Conservation (phyloP, 2,329 filamentous ascomycete species). For the Elsinoe fawcettii region DNA sequence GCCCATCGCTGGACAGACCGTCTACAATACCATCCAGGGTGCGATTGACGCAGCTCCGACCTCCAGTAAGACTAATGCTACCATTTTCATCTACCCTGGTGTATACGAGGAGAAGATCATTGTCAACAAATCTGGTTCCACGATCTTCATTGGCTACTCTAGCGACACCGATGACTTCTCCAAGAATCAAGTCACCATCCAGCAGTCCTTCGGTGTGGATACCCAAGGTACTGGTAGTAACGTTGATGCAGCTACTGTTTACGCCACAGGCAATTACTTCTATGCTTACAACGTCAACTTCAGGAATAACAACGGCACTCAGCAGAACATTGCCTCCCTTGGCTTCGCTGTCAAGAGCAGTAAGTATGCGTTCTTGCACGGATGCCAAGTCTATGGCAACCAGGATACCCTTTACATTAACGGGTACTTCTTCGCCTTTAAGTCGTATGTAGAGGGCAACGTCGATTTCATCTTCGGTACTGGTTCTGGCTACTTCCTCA, state of each 20-base stretch:
- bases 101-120: constrained; percentile 35
- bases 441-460: constrained; percentile 35
- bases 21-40: constrained; percentile 32
- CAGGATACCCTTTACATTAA: constrained; percentile 34
- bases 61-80: constrained; percentile 32
- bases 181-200: constrained; percentile 32
- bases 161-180: constrained; percentile 31
- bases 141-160: constrained; percentile 36
- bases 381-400: constrained; percentile 33
- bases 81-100: constrained; percentile 37
- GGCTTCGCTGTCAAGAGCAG: constrained; percentile 37
- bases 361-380: constrained; percentile 34
- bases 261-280: constrained; percentile 35
- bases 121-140: constrained; percentile 33
- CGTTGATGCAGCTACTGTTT: constrained; percentile 35
- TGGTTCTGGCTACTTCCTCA: constrained; percentile 40
- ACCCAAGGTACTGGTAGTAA: constrained; percentile 32
- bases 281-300: constrained; percentile 37
- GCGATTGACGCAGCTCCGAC: constrained; percentile 31
- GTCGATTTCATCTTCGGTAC: constrained; percentile 40
- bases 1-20: constrained; percentile 29
- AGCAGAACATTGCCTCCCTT: constrained; percentile 33
- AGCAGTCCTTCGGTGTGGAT: constrained; percentile 31
- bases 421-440: constrained; percentile 34
- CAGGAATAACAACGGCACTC: constrained; percentile 32